Evolutionary conservation across 164 flowering plant genomes (phyloP), one percentile per base, ranked within the genome.

Genomic region (Vitis labrusca): DNA sequence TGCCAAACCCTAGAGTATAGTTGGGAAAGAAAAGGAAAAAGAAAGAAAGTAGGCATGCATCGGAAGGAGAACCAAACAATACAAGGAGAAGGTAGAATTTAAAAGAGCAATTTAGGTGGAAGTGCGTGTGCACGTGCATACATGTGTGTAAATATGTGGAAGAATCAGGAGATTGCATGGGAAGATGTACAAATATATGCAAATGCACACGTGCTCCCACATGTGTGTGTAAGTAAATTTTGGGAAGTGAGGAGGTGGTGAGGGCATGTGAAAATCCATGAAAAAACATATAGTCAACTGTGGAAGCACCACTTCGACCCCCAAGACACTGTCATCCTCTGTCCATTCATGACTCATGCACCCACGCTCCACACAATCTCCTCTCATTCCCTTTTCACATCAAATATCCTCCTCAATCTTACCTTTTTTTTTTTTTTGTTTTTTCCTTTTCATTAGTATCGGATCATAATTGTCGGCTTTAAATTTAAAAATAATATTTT

Each of bases 51-150:
- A 30, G 0, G 27, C 65, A 47, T 62, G 65, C 32, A 13, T 51
- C 8, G 65, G 52, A 62, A 62, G 51, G n/a, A 66, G 75, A 30
- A 76, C 64, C 64, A 67, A 66, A 65, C 63, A 72, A 67, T 30
- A 61, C 73, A 62, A 62, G 62, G 79, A 60, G 59, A 16, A 59
- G 37, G 8, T 44, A 44, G 11, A 3, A 65, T 54, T 48, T 3
- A 66, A 61, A 27, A 65, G 64, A 65, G 77, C 37, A 67, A 47
- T 72, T 73, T 10, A 62, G 79, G 66, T 77, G 71, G 81, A 75
- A 84, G 64, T 71, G 65, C 79, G 81, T 76, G 81, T 65, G 75
- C 85, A 81, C 85, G 85, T 84, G 85, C 80, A 72, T 3, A 76
- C 87, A 84, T 81, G 87, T 81, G 86, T 84, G 76, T 64, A 32